phyloP scores from a whole-genome alignment of 2,329 filamentous ascomycete genomes.

The Colletotrichum phormii region DNA sequence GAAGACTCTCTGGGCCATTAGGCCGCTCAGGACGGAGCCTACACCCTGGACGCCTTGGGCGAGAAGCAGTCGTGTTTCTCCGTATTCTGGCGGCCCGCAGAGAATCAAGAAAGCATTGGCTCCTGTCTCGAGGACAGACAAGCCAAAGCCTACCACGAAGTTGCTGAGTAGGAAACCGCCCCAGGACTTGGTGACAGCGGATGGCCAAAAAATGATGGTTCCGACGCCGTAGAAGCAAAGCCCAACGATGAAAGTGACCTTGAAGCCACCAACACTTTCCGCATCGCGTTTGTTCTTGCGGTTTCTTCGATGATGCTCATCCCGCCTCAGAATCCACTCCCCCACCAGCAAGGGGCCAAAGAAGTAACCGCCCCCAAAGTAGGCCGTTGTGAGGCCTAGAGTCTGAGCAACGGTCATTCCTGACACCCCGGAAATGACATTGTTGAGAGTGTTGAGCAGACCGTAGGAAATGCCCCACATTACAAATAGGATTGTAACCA shows the following conservation, averaged over 20 bases:
- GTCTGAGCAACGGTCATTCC: constrained; percentile 71
- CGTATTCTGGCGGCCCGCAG: constrained; percentile 79
- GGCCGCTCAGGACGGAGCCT: constrained; percentile 76
- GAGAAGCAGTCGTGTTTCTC: constrained; percentile 79
- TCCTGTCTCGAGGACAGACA: constrained; percentile 82
- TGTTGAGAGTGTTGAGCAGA: constrained; percentile 84
- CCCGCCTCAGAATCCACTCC: constrained; percentile 76
- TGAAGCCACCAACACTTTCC: constrained; percentile 74
- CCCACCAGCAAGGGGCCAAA: constrained; percentile 77
- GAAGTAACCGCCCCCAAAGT: constrained; percentile 78
- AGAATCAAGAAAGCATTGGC: constrained; percentile 81
- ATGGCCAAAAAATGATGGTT: constrained; percentile 90
- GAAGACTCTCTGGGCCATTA: constrained; percentile 80
- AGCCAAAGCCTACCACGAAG: constrained; percentile 81
- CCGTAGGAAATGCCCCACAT: constrained; percentile 94
- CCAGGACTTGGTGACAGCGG: constrained; percentile 79
- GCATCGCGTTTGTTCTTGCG: constrained; percentile 47
- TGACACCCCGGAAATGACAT: constrained; percentile 72
- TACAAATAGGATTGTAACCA: constrained; percentile 86
- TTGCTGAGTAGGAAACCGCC: constrained; percentile 80
- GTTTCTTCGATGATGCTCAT: constrained; percentile 65
- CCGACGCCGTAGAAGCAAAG: constrained; percentile 80
- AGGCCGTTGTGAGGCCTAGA: constrained; percentile 75
- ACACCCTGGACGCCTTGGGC: constrained; percentile 83
- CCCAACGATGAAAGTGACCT: constrained; percentile 82